phyloP scores from a whole-genome alignment of 129 eudicot genomes.

The Flaveria trinervia region DNA sequence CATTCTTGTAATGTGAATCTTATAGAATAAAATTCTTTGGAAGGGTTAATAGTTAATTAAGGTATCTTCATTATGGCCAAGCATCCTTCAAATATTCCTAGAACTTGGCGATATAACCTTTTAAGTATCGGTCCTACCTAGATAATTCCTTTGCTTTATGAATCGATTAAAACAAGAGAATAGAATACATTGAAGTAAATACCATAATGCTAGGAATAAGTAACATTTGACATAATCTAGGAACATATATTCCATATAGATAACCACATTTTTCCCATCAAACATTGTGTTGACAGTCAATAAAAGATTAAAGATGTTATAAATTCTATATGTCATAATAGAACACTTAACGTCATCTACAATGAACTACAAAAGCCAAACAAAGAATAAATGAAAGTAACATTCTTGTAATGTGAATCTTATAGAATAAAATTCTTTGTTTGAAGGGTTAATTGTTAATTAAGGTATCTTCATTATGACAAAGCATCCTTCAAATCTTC shows the following conservation, averaged over 20 bases:
- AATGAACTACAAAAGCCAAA: neutral
- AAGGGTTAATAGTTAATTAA: neutral
- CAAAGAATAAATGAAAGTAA: neutral
- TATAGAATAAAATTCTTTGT: neutral
- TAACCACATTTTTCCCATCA: too few species aligned
- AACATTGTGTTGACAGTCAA: too few species aligned
- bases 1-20: neutral
- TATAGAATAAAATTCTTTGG: neutral
- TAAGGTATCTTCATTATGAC: neutral
- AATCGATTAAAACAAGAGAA: too few species aligned
- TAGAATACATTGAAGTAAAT: too few species aligned
- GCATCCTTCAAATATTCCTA: neutral
- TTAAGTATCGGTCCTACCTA: neutral
- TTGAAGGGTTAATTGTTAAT: neutral
- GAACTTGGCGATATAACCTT: neutral
- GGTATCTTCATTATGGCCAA: neutral
- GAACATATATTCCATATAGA: too few species aligned
- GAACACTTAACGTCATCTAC: neutral
- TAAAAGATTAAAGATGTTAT: too few species aligned
- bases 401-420: neutral
- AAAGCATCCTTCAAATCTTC: neutral
- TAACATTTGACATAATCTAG: too few species aligned
- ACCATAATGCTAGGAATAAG: too few species aligned
- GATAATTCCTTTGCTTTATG: neutral
- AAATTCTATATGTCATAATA: too few species aligned